Conservation (phyloP, 345 rosid genomes). For the Hibiscus mutabilis region DNA sequence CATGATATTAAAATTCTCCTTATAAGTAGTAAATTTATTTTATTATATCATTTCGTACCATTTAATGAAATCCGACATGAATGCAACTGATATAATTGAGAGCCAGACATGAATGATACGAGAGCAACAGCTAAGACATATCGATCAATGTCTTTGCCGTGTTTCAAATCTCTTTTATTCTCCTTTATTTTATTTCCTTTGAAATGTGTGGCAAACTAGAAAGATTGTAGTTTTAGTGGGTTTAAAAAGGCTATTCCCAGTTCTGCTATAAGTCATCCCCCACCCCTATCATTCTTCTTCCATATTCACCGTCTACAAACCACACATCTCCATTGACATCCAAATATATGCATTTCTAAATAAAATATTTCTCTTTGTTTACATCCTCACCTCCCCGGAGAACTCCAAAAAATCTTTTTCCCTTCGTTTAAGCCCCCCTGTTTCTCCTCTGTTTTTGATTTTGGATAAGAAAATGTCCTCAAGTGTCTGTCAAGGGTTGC, state of each 20-base stretch:
- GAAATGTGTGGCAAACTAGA: constrained; percentile 18
- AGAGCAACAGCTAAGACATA: no score
- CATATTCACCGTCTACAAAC: constrained; percentile 12
- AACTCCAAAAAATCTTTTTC: neutral
- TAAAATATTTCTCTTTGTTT: no score
- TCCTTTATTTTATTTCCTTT: neutral
- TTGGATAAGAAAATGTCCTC: constrained; percentile 32
- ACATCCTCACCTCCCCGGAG: neutral
- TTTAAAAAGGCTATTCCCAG: neutral
- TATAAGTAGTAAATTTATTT: no score
- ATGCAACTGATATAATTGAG: no score
- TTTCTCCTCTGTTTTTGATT: constrained; percentile 18
- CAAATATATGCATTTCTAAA: no score
- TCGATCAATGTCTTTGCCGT: neutral
- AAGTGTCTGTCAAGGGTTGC: constrained; percentile 39
- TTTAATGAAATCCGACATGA: no score
- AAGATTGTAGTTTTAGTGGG: constrained; percentile 11
- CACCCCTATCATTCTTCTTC: constrained; percentile 21
- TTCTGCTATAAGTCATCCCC: constrained; percentile 30
- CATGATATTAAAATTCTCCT: no score
- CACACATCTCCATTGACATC: no score
- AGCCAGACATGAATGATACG: no score
- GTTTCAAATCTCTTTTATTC: neutral
- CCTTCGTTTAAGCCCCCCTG: constrained; percentile 8
- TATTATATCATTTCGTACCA: no score